Percentiles rank a stretch among this genome's conserved stretches.
phyloP scores from a whole-genome alignment of 306 rosid species.

The Pyrus betulifolia region DNA sequence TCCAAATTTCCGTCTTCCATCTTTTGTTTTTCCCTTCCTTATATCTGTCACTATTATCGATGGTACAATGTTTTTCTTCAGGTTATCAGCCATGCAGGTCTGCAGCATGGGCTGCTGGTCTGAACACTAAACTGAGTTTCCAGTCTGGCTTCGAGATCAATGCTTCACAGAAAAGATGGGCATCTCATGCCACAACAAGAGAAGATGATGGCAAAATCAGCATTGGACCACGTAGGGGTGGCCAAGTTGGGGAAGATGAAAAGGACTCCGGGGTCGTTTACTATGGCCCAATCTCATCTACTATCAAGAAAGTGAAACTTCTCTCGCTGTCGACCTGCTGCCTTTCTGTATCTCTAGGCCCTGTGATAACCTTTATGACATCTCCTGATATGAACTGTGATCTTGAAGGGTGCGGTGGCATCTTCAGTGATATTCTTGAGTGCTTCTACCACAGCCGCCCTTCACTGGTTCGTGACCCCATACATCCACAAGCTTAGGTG shows the following conservation, averaged over 20 bases:
- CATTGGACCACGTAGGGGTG: conserved; percentile 66
- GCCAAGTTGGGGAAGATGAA: conserved; percentile 37
- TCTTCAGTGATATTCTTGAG: conserved; percentile 68
- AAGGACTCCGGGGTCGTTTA: conserved; percentile 57
- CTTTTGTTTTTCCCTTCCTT: not conserved
- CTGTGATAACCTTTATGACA: conserved; percentile 91
- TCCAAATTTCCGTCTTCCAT: not conserved
- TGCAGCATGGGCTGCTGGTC: conserved; percentile 14
- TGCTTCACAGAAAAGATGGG: conserved; percentile 59
- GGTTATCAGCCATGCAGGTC: conserved; percentile 45
- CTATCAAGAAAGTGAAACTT: conserved; percentile 84
- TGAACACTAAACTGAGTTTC: conserved; percentile 20
- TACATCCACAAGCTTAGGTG: conserved; percentile 75
- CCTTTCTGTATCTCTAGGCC: conserved; percentile 82
- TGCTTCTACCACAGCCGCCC: conserved; percentile 62
- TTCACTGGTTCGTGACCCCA: conserved; percentile 88
- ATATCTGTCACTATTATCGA: not conserved
- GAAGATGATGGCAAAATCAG: conserved; percentile 72
- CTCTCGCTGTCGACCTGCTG: conserved; percentile 94
- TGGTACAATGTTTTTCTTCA: conserved; percentile 26
- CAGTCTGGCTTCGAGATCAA: conserved; percentile 14
- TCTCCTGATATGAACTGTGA: conserved; percentile 85
- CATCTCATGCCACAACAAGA: conserved; percentile 40
- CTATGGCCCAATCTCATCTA: conserved; percentile 73
- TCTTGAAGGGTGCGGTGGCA: conserved; percentile 87